Evolutionary conservation across 2,329 filamentous ascomycete species (phyloP).

Genomic region (Colletotrichum cordylinicola): DNA sequence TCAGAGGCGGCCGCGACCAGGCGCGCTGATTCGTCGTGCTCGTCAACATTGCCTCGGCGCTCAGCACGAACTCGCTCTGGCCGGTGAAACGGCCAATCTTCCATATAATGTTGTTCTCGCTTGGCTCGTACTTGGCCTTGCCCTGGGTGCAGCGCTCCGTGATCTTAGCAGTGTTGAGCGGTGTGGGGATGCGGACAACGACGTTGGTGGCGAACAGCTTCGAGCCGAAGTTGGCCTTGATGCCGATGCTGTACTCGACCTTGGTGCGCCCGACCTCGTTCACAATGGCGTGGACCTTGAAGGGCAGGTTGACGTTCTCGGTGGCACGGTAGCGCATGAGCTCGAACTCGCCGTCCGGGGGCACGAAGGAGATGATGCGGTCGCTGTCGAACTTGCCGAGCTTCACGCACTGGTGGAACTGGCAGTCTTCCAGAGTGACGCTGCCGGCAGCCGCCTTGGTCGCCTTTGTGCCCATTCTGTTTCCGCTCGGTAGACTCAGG

Average conservation of each 20-base stretch:
- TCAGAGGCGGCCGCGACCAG: slow-evolving; percentile 93
- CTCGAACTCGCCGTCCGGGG: slow-evolving; percentile 97
- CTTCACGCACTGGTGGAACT: slow-evolving; percentile 99
- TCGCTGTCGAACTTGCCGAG: slow-evolving; percentile 96
- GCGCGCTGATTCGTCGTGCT: slow-evolving; percentile 98
- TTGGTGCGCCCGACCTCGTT: slow-evolving; percentile 97
- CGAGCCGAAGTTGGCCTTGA: slow-evolving; percentile 94
- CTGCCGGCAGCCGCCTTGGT: slow-evolving; percentile 95
- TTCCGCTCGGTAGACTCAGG: slow-evolving; percentile 72
- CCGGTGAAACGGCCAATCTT: slow-evolving; percentile 98
- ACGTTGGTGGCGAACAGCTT: slow-evolving; percentile 99
- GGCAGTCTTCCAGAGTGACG: slow-evolving; percentile 95
- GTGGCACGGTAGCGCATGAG: slow-evolving; percentile 98
- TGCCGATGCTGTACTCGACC: slow-evolving; percentile 97
- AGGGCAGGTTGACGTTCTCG: slow-evolving; percentile 97
- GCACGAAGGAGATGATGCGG: slow-evolving; percentile 95
- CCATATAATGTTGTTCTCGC: slow-evolving; percentile 98
- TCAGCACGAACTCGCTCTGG: slow-evolving; percentile 95
- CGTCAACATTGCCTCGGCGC: slow-evolving; percentile 89
- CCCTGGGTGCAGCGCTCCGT: slow-evolving; percentile 93
- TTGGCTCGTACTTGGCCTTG: slow-evolving; percentile 97
- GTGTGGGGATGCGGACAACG: slow-evolving; percentile 90
- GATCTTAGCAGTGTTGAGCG: slow-evolving; percentile 93
- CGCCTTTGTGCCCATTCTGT: slow-evolving; percentile 81
- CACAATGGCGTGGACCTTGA: slow-evolving; percentile 98